These are phyloP conservation scores for Lagerstroemia speciosa DNA, from an alignment of 345 rosid genomes.

Conservation along the genomic window DNA sequence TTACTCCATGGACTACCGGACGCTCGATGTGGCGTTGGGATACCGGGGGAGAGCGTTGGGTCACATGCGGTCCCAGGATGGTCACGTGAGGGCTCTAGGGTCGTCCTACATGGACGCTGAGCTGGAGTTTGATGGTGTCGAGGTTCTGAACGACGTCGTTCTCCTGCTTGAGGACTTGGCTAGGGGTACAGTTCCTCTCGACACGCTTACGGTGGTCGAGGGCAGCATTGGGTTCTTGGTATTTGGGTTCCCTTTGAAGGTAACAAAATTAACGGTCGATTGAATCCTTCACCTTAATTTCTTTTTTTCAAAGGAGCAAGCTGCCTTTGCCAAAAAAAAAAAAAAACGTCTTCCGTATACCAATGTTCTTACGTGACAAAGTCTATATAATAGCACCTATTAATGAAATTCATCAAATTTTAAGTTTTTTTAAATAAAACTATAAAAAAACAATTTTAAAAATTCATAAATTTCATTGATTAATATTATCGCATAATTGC, in stretches of 20 bases:
- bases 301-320: too few species aligned
- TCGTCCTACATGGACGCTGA: constrained; percentile 59
- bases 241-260: constrained; percentile 57
- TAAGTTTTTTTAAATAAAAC: too few species aligned
- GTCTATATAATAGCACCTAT: too few species aligned
- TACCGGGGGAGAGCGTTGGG: constrained; percentile 73
- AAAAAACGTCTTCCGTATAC: too few species aligned
- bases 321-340: too few species aligned
- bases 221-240: constrained; percentile 51
- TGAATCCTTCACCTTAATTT: constrained; percentile 6
- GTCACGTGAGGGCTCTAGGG: constrained; percentile 57
- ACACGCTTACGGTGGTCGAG: constrained; percentile 44
- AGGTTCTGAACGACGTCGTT: constrained; percentile 47
- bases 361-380: too few species aligned
- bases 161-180: constrained; percentile 36
- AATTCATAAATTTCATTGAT: too few species aligned
- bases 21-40: constrained; percentile 39
- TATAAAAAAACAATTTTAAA: too few species aligned
- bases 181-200: constrained; percentile 31
- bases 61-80: constrained; percentile 42
- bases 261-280: too few species aligned
- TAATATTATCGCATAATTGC: too few species aligned
- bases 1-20: constrained; percentile 51
- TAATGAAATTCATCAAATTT: too few species aligned
- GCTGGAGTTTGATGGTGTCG: constrained; percentile 47